A percentile compares a stretch with the other conserved stretches of the same genome.
Evolutionary conservation across 2,329 filamentous ascomycete species (phyloP).

Genomic region (Boeremia lycopersici): DNA sequence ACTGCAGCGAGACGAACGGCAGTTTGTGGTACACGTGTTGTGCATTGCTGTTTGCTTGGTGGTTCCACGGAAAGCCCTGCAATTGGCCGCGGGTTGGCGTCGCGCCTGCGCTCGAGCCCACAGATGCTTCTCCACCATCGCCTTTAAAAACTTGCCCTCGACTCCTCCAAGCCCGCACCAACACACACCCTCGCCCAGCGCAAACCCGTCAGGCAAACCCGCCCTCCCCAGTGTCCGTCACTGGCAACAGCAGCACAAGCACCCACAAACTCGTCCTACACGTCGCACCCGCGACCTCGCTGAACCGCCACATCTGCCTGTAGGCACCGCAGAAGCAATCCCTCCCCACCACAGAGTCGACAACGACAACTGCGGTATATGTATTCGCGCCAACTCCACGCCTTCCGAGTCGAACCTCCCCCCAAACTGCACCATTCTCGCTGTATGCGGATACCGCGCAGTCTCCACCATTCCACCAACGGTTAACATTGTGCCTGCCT

Average conservation of each 20-base stretch:
- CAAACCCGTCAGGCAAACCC: slow-evolving; percentile 27
- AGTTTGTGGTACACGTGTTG: slow-evolving; percentile 19
- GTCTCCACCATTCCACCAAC: slow-evolving; percentile 86
- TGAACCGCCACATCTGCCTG: slow-evolving; percentile 44
- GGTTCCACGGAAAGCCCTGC: slow-evolving; percentile 1
- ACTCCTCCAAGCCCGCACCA: slow-evolving; percentile 23
- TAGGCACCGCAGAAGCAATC: slow-evolving; percentile 37
- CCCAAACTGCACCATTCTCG: slow-evolving; percentile 97
- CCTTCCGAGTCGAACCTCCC: slow-evolving; percentile 92
- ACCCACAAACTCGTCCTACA: slow-evolving; percentile 21
- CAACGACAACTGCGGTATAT: slow-evolving; percentile 74
- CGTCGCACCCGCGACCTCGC: slow-evolving; percentile 39
- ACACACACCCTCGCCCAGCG: slow-evolving; percentile 24
- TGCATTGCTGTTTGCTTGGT: slow-evolving; percentile 7
- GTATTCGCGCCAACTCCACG: slow-evolving; percentile 97
- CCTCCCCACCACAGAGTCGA: slow-evolving; percentile 35
- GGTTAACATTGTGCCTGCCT: slow-evolving; percentile 69
- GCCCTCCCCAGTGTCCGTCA: slow-evolving; percentile 27
- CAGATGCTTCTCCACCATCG: slow-evolving; percentile 18
- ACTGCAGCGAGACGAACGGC: slow-evolving; percentile 4
- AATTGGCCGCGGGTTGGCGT: slow-evolving; percentile 8
- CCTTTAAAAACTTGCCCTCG: slow-evolving; percentile 16
- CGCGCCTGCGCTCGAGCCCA: slow-evolving; percentile 4
- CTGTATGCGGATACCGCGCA: slow-evolving; percentile 93
- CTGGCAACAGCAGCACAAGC: slow-evolving; percentile 24